phyloP scores from a whole-genome alignment of 2,329 filamentous ascomycete species.

The Albophoma yamanashiensis region DNA sequence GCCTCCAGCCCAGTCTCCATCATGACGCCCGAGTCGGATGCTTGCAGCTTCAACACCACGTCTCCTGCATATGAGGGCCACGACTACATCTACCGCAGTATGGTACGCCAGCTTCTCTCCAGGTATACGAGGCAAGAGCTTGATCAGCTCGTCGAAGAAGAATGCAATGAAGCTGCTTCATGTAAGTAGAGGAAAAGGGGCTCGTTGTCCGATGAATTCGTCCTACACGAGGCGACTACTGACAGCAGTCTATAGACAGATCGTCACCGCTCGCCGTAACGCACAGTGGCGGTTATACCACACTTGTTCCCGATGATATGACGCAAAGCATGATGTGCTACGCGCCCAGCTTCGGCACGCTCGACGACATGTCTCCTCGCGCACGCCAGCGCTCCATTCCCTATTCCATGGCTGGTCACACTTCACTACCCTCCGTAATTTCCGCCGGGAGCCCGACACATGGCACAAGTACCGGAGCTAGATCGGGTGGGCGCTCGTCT shows the following conservation, averaged over 20 bases:
- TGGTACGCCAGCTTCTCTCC: conserved; percentile 5
- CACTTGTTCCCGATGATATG: neutral
- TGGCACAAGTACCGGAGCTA: neutral
- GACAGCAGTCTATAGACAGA: neutral
- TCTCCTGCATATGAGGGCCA: conserved; percentile 2
- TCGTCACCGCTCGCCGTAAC: neutral
- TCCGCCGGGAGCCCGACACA: neutral
- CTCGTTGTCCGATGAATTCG: no score
- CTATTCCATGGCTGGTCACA: neutral
- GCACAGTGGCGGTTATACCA: neutral
- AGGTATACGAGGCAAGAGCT: conserved; percentile 6
- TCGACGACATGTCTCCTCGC: neutral
- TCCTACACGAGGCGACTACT: neutral
- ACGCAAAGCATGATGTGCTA: neutral
- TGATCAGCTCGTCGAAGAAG: conserved; percentile 6
- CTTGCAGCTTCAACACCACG: conserved; percentile 3
- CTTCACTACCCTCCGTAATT: neutral
- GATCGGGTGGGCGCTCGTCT: neutral
- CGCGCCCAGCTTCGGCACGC: neutral
- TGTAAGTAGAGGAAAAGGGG: neutral
- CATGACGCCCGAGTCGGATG: conserved; percentile 8
- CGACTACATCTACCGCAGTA: conserved; percentile 1
- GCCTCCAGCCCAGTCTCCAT: conserved; percentile 7
- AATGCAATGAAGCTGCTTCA: neutral
- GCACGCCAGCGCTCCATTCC: neutral